Conservation (phyloP, 2,329 filamentous ascomycete genomes). For the Beauveria rudraprayagi region DNA sequence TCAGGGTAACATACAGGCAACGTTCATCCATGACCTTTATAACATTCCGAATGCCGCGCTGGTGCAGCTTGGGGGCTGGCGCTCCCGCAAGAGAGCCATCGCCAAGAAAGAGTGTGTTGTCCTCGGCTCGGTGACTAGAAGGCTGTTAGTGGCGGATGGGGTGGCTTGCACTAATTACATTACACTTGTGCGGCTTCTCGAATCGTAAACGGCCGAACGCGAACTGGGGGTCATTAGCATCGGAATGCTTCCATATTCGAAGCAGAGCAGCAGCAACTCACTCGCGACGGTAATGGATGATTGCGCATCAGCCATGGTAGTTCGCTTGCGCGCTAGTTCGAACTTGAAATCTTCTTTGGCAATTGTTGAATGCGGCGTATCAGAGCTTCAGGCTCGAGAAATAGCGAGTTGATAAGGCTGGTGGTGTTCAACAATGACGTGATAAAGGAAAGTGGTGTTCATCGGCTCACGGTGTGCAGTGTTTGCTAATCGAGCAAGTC, state of each 20-base stretch:
- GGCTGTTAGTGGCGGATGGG: conserved; percentile 9
- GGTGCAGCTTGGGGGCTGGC: conserved; percentile 74
- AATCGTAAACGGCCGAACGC: conserved; percentile 69
- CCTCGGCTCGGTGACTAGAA: conserved; percentile 58
- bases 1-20: conserved; percentile 66
- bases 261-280: conserved; percentile 22
- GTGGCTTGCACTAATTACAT: conserved; percentile 17
- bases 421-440: background rate
- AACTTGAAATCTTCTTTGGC: background rate
- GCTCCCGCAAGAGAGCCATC: conserved; percentile 88
- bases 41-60: conserved; percentile 81
- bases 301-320: conserved; percentile 15
- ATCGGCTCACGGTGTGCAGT: background rate
- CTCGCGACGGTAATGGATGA: conserved; percentile 54
- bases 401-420: background rate
- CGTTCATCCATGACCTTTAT: conserved; percentile 95
- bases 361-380: background rate
- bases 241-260: background rate
- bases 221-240: conserved; percentile 41
- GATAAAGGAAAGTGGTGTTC: background rate
- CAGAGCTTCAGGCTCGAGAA: background rate
- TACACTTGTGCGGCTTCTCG: conserved; percentile 89
- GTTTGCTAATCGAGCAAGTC: background rate
- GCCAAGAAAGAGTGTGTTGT: conserved; percentile 86
- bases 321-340: background rate